Conservation (phyloP, 2,329 filamentous ascomycete genomes). For the Exutisphaerella laricina region DNA sequence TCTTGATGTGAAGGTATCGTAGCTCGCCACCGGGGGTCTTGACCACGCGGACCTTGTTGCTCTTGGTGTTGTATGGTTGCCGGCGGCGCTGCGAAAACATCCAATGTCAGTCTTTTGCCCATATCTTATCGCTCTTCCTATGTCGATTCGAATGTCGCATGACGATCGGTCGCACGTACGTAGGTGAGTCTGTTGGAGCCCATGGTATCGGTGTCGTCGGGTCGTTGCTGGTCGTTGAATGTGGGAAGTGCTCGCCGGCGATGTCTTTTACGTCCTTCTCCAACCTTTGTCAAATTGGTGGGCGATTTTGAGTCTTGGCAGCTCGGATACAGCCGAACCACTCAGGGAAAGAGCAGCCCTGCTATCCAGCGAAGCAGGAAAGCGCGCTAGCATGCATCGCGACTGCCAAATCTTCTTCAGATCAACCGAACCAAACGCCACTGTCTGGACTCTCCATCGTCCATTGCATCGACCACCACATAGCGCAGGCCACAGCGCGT, state of each 20-base stretch:
- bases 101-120: conserved; percentile 12
- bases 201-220: conserved; percentile 43
- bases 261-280: too few relatives aligned
- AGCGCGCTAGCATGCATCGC: too few relatives aligned
- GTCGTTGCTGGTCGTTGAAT: conserved; percentile 19
- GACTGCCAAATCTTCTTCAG: too few relatives aligned
- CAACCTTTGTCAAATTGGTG: too few relatives aligned
- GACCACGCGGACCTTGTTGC: conserved; percentile 92
- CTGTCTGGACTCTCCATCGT: conserved; percentile 11
- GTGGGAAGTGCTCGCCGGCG: conserved; percentile 8
- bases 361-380: too few relatives aligned
- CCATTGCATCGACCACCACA: conserved; percentile 12
- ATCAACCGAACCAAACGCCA: too few relatives aligned
- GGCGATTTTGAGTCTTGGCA: conserved; percentile 1
- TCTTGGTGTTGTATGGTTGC: conserved; percentile 85
- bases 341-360: too few relatives aligned
- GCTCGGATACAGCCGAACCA: not conserved
- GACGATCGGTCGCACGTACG: conserved; percentile 39
- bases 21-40: conserved; percentile 96
- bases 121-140: conserved; percentile 14
- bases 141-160: conserved; percentile 11
- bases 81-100: conserved; percentile 50
- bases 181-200: conserved; percentile 52
- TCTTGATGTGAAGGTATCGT: conserved; percentile 98
- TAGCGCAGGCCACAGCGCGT: conserved; percentile 32